A percentile compares a stretch with the other conserved stretches of the same genome.
phyloP scores from a whole-genome alignment of 441 rosid species.

The Pelargonium citronellum region DNA sequence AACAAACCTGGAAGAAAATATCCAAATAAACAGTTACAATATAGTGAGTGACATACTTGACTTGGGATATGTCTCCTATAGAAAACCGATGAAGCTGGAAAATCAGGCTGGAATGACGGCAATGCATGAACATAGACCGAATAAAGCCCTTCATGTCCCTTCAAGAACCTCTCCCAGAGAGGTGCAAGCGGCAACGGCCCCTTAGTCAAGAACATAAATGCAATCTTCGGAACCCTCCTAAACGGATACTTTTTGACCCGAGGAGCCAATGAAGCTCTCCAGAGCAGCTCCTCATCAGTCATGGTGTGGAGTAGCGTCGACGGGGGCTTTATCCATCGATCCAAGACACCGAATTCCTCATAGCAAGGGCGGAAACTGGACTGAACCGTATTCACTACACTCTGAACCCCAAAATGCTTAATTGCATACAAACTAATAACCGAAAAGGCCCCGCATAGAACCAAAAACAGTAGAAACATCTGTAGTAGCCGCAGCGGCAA shows the following conservation, averaged over 20 bases:
- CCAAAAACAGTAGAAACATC: not conserved
- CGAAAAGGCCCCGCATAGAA: conserved; percentile 1
- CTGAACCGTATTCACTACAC: not conserved
- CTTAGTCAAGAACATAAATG: conserved; percentile 86
- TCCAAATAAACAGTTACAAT: conserved; percentile 51
- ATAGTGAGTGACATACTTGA: conserved; percentile 60
- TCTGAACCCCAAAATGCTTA: conserved; percentile 1
- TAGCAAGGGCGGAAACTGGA: not conserved
- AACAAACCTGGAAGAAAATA: conserved; percentile 60
- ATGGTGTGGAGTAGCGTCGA: conserved; percentile 31
- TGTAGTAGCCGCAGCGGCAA: not conserved
- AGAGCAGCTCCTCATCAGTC: conserved; percentile 63
- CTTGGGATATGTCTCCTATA: conserved; percentile 69
- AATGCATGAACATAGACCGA: conserved; percentile 68
- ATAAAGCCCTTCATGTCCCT: conserved; percentile 49
- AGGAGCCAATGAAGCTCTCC: conserved; percentile 87
- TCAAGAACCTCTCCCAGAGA: conserved; percentile 90
- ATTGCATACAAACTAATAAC: not conserved
- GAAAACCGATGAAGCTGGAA: conserved; percentile 57
- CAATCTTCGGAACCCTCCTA: conserved; percentile 59
- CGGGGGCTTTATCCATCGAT: conserved; percentile 4
- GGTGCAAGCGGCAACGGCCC: conserved; percentile 81
- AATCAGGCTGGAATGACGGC: conserved; percentile 46
- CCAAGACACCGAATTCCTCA: not conserved
- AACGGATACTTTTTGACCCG: conserved; percentile 53